Evolutionary conservation across 1,284 basidiomycete species (phyloP).

Genomic region (Inonotus obliquus): DNA sequence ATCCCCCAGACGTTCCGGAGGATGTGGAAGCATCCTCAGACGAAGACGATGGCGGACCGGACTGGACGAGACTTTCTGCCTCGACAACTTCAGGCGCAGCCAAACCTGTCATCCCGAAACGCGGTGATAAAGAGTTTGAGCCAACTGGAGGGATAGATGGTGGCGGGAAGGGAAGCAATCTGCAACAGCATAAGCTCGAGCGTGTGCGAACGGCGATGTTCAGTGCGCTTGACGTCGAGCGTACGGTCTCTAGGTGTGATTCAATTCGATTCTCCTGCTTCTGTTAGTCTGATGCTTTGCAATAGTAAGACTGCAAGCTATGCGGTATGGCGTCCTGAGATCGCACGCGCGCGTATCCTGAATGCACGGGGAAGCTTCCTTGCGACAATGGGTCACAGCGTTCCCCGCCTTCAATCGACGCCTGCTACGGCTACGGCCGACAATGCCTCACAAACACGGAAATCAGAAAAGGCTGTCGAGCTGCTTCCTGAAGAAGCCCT

Average conservation of each 20-base stretch:
- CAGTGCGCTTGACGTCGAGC: conserved; percentile 66
- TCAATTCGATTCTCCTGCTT: background rate
- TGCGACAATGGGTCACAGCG: conserved; percentile 71
- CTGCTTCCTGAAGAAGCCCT: conserved; percentile 92
- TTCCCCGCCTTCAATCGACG: conserved; percentile 35
- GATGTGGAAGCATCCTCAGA: conserved; percentile 45
- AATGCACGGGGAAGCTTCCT: conserved; percentile 75
- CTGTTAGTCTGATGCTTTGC: background rate
- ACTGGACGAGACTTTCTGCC: conserved; percentile 49
- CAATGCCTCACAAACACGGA: background rate
- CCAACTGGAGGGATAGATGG: conserved; percentile 48
- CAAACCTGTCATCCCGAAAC: conserved; percentile 9
- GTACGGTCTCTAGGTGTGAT: conserved; percentile 69
- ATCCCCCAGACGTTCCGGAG: conserved; percentile 30
- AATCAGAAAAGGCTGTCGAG: conserved; percentile 62
- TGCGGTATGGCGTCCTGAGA: conserved; percentile 63
- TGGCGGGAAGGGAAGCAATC: conserved; percentile 58
- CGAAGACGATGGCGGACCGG: conserved; percentile 53
- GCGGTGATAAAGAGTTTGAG: conserved; percentile 96
- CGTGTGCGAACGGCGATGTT: conserved; percentile 80
- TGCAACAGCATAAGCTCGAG: conserved; percentile 75
- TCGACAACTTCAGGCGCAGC: background rate
- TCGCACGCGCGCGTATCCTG: conserved; percentile 65
- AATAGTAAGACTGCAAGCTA: conserved; percentile 70
- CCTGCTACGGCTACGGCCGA: conserved; percentile 27